A percentile compares a stretch with the other conserved stretches of the same genome.
Conservation (phyloP, 1,284 basidiomycete species). For the Fomitopsis betulina region DNA sequence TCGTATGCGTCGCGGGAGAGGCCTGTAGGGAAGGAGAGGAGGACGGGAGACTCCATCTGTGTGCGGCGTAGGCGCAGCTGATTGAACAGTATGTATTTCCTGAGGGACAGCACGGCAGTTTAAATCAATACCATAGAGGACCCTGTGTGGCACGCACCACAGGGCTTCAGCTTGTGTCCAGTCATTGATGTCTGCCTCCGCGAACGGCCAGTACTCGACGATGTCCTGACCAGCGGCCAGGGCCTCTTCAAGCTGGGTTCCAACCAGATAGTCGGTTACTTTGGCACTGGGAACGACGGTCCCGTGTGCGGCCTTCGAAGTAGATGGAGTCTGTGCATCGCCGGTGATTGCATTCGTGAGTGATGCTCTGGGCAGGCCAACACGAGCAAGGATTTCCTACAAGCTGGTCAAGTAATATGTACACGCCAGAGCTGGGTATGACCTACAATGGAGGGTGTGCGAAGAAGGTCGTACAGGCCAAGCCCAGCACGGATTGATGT, state of each 20-base stretch:
- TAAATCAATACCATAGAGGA: not conserved
- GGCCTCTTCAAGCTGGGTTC: conserved; percentile 76
- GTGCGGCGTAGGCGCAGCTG: conserved; percentile 74
- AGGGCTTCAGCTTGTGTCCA: conserved; percentile 92
- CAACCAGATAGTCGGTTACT: conserved; percentile 84
- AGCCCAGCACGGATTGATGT: conserved; percentile 72
- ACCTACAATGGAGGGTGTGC: conserved; percentile 68
- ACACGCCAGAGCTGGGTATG: not conserved
- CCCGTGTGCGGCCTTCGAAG: conserved; percentile 35
- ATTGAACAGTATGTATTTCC: conserved; percentile 83
- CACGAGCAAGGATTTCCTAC: conserved; percentile 70
- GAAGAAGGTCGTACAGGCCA: conserved; percentile 79
- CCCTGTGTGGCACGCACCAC: conserved; percentile 52
- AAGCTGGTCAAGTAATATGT: not conserved
- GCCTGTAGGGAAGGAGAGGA: conserved; percentile 70
- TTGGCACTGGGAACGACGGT: conserved; percentile 27
- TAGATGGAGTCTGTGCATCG: conserved; percentile 31
- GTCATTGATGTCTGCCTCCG: conserved; percentile 69
- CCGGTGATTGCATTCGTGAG: not conserved
- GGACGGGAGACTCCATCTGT: conserved; percentile 84
- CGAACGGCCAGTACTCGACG: conserved; percentile 82
- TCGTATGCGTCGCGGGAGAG: conserved; percentile 75
- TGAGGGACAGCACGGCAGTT: conserved; percentile 28
- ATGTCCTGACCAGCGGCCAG: conserved; percentile 69
- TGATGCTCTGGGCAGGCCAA: conserved; percentile 55